Percentiles rank a stretch among this genome's conserved stretches.
Evolutionary conservation across 139 green algal genomes (phyloP).

Genomic region (Tetradesmus lagerheimii): DNA sequence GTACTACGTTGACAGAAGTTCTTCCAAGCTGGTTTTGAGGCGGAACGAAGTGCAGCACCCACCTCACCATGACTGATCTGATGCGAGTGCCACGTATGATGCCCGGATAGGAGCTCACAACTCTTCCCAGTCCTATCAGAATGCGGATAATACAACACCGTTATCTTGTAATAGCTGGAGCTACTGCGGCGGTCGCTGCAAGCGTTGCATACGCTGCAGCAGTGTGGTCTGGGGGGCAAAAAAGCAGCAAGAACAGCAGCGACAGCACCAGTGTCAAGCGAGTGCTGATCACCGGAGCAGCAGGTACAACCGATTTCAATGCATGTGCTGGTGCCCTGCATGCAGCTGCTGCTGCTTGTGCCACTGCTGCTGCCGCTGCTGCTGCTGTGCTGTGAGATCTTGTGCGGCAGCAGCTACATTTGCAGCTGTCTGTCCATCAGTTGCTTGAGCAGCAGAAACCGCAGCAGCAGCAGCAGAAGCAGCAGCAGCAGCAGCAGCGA

Average conservation of each 20-base stretch:
- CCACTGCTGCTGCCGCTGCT: not conserved
- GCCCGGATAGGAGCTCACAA: not conserved
- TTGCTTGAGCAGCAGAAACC: not conserved
- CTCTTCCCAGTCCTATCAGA: not conserved
- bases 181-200: not conserved
- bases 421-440: not conserved
- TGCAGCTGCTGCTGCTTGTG: not conserved
- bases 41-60: not conserved
- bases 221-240: not conserved
- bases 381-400: too few relatives aligned
- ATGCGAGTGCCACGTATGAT: not conserved
- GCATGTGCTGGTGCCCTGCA: not conserved
- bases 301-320: not conserved
- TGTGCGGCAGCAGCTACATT: too few relatives aligned
- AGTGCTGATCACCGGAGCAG: conserved; percentile 17
- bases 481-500: not conserved
- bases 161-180: conserved; percentile 20
- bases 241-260: not conserved
- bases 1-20: too few relatives aligned
- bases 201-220: conserved; percentile 19
- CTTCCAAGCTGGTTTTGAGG: too few relatives aligned
- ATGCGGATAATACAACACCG: not conserved
- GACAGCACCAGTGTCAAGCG: not conserved
- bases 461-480: not conserved
- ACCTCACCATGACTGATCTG: not conserved